Evolutionary conservation across 345 rosid species (phyloP).

Genomic region (Euphorbia tirucalli): DNA sequence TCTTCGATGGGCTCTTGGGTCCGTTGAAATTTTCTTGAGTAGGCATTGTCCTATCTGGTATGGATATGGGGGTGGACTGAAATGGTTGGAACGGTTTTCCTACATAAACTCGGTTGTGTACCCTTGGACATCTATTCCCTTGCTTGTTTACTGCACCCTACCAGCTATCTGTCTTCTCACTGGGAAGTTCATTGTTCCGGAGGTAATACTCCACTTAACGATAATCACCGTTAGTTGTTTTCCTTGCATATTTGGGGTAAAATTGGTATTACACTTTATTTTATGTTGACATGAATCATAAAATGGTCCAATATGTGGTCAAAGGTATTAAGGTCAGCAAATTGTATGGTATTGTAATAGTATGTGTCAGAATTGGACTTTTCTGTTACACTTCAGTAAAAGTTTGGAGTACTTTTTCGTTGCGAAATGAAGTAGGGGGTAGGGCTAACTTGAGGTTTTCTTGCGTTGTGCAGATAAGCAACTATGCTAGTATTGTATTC

Average conservation of each 20-base stretch:
- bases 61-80: slow-evolving; percentile 95
- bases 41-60: slow-evolving; percentile 98
- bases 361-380: too few species aligned
- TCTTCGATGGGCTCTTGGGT: slow-evolving; percentile 97
- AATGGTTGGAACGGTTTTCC: slow-evolving; percentile 90
- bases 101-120: slow-evolving; percentile 92
- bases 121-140: slow-evolving; percentile 88
- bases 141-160: slow-evolving; percentile 83
- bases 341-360: too few species aligned
- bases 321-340: too few species aligned
- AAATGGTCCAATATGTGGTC: too few species aligned
- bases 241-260: too few species aligned
- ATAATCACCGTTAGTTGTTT: background rate
- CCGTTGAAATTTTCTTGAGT: slow-evolving; percentile 94
- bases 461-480: slow-evolving; percentile 71
- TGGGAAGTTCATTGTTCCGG: slow-evolving; percentile 91
- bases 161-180: slow-evolving; percentile 96
- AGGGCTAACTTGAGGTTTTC: background rate
- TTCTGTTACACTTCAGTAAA: too few species aligned
- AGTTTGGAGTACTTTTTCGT: too few species aligned
- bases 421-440: too few species aligned
- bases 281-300: too few species aligned
- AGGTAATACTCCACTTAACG: slow-evolving; percentile 44
- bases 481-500: slow-evolving; percentile 83
- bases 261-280: too few species aligned